Percentiles rank a stretch among this genome's conserved stretches.
phyloP scores from a whole-genome alignment of 495 filamentous ascomycete species.

The Xylaria sp. region DNA sequence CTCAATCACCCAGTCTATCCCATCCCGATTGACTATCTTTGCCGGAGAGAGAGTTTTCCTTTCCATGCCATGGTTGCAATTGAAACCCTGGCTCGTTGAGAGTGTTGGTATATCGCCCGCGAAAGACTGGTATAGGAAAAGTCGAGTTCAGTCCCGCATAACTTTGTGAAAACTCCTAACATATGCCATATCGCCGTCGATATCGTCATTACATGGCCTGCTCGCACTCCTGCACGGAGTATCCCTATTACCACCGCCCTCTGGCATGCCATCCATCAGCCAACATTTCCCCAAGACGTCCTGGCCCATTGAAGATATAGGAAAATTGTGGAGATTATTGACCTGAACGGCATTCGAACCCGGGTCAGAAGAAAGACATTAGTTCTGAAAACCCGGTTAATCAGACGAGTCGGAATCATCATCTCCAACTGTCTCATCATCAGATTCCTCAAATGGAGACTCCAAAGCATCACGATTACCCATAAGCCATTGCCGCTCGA shows the following conservation, averaged over 20 bases:
- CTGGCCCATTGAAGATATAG: background rate
- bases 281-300: background rate
- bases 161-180: background rate
- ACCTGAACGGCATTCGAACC: background rate
- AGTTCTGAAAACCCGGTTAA: background rate
- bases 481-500: slow-evolving; percentile 6
- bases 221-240: background rate
- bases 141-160: background rate
- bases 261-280: background rate
- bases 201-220: background rate
- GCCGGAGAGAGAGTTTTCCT: background rate
- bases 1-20: background rate
- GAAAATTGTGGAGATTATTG: background rate
- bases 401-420: background rate
- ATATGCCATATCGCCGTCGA: background rate
- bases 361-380: background rate
- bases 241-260: background rate
- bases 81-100: background rate
- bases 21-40: background rate
- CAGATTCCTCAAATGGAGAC: slow-evolving; percentile 6
- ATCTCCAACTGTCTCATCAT: background rate
- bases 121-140: background rate
- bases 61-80: background rate
- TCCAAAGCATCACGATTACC: background rate
- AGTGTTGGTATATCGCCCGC: background rate